A percentile compares a stretch with the other conserved stretches of the same genome.
Evolutionary conservation across 106 monocot species (phyloP).

Genomic region (Allium cepa): DNA sequence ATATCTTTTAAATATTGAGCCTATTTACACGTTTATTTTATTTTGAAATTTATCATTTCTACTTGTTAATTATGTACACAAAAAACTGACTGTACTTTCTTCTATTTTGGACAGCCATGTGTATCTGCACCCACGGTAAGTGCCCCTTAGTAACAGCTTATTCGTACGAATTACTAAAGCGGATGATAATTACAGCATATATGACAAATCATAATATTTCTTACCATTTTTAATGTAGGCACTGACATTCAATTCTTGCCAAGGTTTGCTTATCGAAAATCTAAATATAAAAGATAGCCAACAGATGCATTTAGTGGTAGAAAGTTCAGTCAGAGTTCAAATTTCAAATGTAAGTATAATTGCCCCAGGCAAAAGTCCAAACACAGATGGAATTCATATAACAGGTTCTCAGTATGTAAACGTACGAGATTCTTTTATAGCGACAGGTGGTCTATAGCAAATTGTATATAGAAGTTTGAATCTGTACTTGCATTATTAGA

Average conservation of each 20-base stretch:
- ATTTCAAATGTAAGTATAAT: slow-evolving; percentile 27
- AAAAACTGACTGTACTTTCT: neutral
- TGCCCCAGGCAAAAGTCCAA: slow-evolving; percentile 56
- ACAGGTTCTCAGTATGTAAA: slow-evolving; percentile 28
- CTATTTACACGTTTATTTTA: neutral
- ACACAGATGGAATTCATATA: slow-evolving; percentile 87
- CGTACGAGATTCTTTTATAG: slow-evolving; percentile 38
- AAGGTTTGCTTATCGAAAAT: slow-evolving; percentile 35
- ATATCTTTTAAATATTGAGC: neutral
- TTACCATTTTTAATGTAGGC: slow-evolving; percentile 26
- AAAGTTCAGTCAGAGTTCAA: slow-evolving; percentile 26
- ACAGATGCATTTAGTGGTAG: slow-evolving; percentile 56
- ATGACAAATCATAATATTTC: neutral
- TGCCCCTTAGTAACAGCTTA: neutral
- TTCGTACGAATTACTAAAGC: neutral
- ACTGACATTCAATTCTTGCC: slow-evolving; percentile 43
- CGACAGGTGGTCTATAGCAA: slow-evolving; percentile 37
- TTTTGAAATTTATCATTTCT: neutral
- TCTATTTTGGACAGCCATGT: neutral
- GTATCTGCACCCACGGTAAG: slow-evolving; percentile 9
- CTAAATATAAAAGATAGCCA: slow-evolving; percentile 58
- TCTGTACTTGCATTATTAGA: neutral
- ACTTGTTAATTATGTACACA: neutral
- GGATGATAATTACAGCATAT: neutral
- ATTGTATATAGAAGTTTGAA: neutral